Evolutionary conservation across 345 rosid genomes (phyloP).

Genomic region (Physaria fendleri): DNA sequence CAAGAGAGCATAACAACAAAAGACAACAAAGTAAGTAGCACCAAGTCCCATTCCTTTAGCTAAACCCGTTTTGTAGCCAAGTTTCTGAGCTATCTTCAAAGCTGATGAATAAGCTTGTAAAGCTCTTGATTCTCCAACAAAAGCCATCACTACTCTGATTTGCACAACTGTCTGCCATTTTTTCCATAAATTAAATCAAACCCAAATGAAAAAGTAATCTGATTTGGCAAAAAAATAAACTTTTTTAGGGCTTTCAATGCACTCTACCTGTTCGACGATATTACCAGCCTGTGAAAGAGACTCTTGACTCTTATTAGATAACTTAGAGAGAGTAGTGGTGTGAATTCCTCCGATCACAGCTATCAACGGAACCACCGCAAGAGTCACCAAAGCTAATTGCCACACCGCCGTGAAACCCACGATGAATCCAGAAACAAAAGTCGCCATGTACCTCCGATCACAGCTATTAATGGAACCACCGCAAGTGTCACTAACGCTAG

Average conservation of each 20-base stretch:
- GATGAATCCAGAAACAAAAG: slow-evolving; percentile 89
- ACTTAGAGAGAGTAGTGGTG: slow-evolving; percentile 68
- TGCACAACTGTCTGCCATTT: slow-evolving; percentile 76
- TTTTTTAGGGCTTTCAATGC: slow-evolving; percentile 1
- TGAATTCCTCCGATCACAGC: slow-evolving; percentile 90
- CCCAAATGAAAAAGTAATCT: slow-evolving; percentile 16
- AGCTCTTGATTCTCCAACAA: slow-evolving; percentile 90
- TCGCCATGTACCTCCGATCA: slow-evolving; percentile 93
- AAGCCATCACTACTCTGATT: slow-evolving; percentile 83
- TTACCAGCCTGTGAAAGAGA: slow-evolving; percentile 92
- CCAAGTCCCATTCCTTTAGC: slow-evolving; percentile 94
- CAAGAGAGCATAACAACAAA: slow-evolving; percentile 86
- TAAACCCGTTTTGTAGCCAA: slow-evolving; percentile 81
- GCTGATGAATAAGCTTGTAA: slow-evolving; percentile 75
- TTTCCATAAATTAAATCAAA: slow-evolving; percentile 19
- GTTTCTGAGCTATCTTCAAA: slow-evolving; percentile 59
- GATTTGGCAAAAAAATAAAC: neutral
- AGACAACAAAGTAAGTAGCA: slow-evolving; percentile 93
- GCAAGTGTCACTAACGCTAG: slow-evolving; percentile 90
- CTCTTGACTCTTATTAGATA: slow-evolving; percentile 72
- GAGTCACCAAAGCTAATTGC: slow-evolving; percentile 91
- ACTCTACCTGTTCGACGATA: slow-evolving; percentile 78
- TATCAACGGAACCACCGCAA: slow-evolving; percentile 94
- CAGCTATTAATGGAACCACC: slow-evolving; percentile 93
- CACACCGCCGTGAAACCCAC: slow-evolving; percentile 98